Evolutionary conservation across 2,329 filamentous ascomycete genomes (phyloP).

Genomic region (Fusarium palustre): DNA sequence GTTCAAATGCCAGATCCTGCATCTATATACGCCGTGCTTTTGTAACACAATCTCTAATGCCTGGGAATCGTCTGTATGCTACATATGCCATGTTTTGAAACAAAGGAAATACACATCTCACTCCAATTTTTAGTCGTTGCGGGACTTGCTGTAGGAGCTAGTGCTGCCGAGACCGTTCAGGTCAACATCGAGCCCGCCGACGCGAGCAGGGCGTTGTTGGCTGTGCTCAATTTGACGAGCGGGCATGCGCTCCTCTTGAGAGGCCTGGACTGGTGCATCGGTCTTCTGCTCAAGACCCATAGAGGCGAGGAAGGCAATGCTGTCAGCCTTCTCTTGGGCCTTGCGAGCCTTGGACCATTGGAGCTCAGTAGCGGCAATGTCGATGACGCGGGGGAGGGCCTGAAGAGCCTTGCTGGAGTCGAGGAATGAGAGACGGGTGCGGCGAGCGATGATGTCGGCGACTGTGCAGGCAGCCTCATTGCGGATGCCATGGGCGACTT

Average conservation of each 20-base stretch:
- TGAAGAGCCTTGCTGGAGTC: constrained; percentile 78
- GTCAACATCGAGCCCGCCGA: constrained; percentile 31
- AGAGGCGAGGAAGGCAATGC: constrained; percentile 57
- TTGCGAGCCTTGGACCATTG: constrained; percentile 71
- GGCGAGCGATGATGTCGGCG: constrained; percentile 76
- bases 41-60: constrained; percentile 20
- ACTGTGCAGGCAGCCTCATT: constrained; percentile 80
- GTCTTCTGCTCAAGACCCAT: constrained; percentile 57
- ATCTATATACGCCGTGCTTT: constrained; percentile 30
- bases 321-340: constrained; percentile 67
- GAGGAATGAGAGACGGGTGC: constrained; percentile 79
- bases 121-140: constrained; percentile 9
- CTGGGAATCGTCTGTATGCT: constrained; percentile 33
- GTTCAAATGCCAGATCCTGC: constrained; percentile 7
- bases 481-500: constrained; percentile 77
- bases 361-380: constrained; percentile 77
- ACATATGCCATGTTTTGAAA: constrained; percentile 18
- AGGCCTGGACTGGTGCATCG: constrained; percentile 1
- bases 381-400: constrained; percentile 75
- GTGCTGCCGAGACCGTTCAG: constrained; percentile 31
- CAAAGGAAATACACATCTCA: background rate
- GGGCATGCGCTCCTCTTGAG: constrained; percentile 25
- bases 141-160: constrained; percentile 25
- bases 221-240: constrained; percentile 12
- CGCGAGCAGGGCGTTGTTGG: constrained; percentile 11